These are phyloP conservation scores for Xylariaceae sp. DNA, from an alignment of 2,329 filamentous ascomycete genomes.

Conservation along the genomic window DNA sequence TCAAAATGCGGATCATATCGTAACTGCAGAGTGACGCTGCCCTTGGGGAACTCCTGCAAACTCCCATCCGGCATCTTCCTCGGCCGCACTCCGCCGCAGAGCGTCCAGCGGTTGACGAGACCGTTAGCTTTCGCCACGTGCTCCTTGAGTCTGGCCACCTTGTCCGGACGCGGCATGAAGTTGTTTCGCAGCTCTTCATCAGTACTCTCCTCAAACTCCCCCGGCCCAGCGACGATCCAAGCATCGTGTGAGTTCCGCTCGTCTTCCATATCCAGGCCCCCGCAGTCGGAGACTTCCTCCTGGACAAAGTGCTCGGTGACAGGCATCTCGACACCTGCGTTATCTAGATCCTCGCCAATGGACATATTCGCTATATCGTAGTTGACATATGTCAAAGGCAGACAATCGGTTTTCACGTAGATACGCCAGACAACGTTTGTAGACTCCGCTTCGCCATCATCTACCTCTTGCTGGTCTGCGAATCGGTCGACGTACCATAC, in stretches of 20 bases:
- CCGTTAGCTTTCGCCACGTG: not conserved
- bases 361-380: conserved; percentile 22
- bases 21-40: conserved; percentile 16
- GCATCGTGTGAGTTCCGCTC: conserved; percentile 1
- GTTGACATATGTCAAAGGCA: conserved; percentile 18
- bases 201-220: conserved; percentile 21
- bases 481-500: conserved; percentile 22
- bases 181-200: conserved; percentile 7
- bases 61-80: conserved; percentile 15
- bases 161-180: conserved; percentile 1
- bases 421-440: conserved; percentile 22
- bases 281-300: conserved; percentile 4
- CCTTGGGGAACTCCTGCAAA: conserved; percentile 18
- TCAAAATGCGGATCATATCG: conserved; percentile 18
- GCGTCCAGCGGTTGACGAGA: not conserved
- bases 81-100: not conserved
- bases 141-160: not conserved
- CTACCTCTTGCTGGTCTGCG: conserved; percentile 15
- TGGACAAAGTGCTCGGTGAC: conserved; percentile 13
- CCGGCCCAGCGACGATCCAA: conserved; percentile 16
- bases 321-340: conserved; percentile 17
- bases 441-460: conserved; percentile 11
- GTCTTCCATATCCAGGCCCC: conserved; percentile 11
- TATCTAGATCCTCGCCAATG: conserved; percentile 19
- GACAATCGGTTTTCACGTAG: conserved; percentile 17